Percentiles rank a stretch among this genome's conserved stretches.
These are phyloP conservation scores for Apiospora saccharicola DNA, from an alignment of 2,329 filamentous ascomycete genomes.

Conservation along the genomic window DNA sequence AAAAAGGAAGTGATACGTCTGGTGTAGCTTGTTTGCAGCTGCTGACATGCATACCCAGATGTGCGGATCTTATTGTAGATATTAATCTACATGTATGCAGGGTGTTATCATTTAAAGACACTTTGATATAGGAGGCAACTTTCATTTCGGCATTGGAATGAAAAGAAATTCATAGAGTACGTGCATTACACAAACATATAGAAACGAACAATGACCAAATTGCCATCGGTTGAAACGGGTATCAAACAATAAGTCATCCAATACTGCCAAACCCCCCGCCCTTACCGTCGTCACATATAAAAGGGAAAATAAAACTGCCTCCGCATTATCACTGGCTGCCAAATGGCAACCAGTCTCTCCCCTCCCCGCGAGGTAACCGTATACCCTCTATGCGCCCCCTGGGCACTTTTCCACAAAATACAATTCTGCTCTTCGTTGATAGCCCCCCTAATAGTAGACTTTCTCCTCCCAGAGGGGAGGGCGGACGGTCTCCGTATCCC, in stretches of 20 bases:
- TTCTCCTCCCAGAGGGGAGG: slow-evolving; percentile 46
- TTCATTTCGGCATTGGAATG: background rate
- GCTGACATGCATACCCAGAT: background rate
- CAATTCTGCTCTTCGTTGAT: background rate
- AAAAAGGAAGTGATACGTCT: background rate
- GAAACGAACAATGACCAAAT: slow-evolving; percentile 1
- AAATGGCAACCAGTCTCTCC: background rate
- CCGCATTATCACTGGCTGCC: background rate
- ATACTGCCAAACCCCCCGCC: background rate
- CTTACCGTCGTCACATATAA: background rate
- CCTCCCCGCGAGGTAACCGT: background rate
- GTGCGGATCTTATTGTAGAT: background rate
- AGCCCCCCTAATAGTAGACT: slow-evolving; percentile 41
- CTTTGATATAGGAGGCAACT: background rate
- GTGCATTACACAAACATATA: background rate
- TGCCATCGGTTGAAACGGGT: slow-evolving; percentile 17
- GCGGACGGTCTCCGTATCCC: slow-evolving; percentile 43
- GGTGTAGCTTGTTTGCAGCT: background rate
- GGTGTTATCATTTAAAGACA: background rate
- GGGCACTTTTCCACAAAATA: background rate
- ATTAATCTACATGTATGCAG: background rate
- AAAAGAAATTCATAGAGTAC: background rate
- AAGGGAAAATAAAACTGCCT: background rate
- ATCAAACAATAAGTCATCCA: slow-evolving; percentile 19
- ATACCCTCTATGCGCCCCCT: background rate